These are phyloP conservation scores for Pseudogymnoascus sp. DNA, from an alignment of 2,329 filamentous ascomycete genomes.

Conservation along the genomic window DNA sequence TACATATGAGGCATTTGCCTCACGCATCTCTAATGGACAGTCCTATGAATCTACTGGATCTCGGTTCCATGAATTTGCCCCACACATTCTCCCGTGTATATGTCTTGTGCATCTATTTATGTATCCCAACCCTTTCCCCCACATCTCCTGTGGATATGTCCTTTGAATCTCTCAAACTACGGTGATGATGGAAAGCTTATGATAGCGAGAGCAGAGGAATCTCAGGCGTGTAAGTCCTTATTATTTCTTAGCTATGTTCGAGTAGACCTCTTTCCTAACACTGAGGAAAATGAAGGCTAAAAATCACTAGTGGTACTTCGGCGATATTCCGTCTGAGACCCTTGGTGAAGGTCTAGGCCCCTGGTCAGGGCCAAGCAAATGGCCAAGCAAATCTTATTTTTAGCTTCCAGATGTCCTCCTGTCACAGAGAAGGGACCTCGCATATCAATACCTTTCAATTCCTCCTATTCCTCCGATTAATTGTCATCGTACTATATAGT, in stretches of 20 bases:
- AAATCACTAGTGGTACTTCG: not conserved
- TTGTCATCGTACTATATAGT: not conserved
- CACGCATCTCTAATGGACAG: not conserved
- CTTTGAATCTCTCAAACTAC: slow-evolving; percentile 14
- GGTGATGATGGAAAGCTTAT: slow-evolving; percentile 16
- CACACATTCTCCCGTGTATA: not conserved
- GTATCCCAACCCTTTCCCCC: not conserved
- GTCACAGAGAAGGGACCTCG: no score
- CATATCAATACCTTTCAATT: not conserved
- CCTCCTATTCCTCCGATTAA: not conserved
- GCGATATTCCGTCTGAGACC: no score
- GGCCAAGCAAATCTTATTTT: not conserved
- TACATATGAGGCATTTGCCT: not conserved
- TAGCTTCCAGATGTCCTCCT: not conserved
- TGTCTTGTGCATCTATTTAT: not conserved
- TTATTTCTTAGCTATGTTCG: not conserved
- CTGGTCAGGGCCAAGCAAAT: not conserved
- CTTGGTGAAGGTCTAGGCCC: no score
- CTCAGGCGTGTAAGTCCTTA: slow-evolving; percentile 16
- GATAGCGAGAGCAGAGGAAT: slow-evolving; percentile 16
- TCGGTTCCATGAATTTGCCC: not conserved
- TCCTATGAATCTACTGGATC: not conserved
- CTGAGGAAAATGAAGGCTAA: not conserved
- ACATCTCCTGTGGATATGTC: not conserved
- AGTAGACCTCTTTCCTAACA: not conserved